phyloP scores from a whole-genome alignment of 371 early-diverging fungal genomes.

The Lichtheimia hyalospora region DNA sequence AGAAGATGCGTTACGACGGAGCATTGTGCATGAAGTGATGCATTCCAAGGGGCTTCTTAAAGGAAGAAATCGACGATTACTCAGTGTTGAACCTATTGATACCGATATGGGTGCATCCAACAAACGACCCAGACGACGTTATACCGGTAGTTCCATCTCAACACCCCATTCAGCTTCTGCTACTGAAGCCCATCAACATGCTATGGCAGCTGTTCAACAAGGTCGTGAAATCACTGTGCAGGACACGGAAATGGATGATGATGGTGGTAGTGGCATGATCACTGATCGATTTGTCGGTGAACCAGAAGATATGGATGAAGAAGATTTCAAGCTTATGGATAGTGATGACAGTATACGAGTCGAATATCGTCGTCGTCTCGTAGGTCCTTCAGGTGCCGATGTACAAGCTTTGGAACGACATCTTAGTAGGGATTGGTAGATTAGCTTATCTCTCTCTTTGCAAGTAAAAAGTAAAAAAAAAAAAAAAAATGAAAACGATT shows the following conservation, averaged over 20 bases:
- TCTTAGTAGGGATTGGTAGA: slow-evolving; percentile 21
- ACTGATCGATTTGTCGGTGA: slow-evolving; percentile 24
- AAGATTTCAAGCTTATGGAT: slow-evolving; percentile 15
- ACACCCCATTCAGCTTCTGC: slow-evolving; percentile 36
- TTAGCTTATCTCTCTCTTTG: no score
- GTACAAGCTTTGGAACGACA: slow-evolving; percentile 19
- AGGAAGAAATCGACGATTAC: slow-evolving; percentile 4
- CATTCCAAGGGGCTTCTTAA: slow-evolving; percentile 21
- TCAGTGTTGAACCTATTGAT: not conserved
- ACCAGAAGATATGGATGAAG: slow-evolving; percentile 30
- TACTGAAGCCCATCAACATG: slow-evolving; percentile 35
- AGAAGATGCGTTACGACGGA: slow-evolving; percentile 33
- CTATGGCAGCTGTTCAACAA: slow-evolving; percentile 33
- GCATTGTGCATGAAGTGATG: slow-evolving; percentile 40
- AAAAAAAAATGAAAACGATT: no score
- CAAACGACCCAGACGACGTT: slow-evolving; percentile 25
- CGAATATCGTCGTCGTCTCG: slow-evolving; percentile 16
- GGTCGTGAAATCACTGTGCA: slow-evolving; percentile 21
- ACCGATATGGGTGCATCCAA: not conserved
- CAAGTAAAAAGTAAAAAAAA: no score
- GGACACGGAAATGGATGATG: not conserved
- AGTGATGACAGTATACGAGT: slow-evolving; percentile 20
- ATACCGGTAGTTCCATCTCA: slow-evolving; percentile 44
- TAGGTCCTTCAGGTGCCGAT: slow-evolving; percentile 20
- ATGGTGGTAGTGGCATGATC: slow-evolving; percentile 6